These are phyloP conservation scores for Hemileccinum rubropunctum DNA, from an alignment of 768 basidiomycete genomes.

Conservation along the genomic window DNA sequence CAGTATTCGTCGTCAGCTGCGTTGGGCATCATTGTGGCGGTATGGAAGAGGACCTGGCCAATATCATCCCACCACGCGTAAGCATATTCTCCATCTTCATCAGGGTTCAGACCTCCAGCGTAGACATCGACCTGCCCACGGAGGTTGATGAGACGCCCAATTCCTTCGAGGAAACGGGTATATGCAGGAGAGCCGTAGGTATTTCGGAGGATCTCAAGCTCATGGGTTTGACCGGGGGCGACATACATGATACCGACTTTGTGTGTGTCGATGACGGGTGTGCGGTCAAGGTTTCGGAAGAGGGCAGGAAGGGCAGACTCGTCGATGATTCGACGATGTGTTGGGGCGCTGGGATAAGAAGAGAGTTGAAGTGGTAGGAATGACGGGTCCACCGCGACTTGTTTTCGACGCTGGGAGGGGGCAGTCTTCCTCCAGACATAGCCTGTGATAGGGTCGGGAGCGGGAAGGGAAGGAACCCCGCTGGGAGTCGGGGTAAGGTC, in stretches of 20 bases:
- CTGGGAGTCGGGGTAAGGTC: constrained; percentile 6
- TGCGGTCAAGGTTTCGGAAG: constrained; percentile 69
- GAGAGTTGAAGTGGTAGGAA: constrained; percentile 87
- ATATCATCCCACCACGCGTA: constrained; percentile 99
- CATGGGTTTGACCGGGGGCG: constrained; percentile 83
- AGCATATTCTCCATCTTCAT: constrained; percentile 93
- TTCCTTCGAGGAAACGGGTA: constrained; percentile 85
- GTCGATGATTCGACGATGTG: constrained; percentile 48
- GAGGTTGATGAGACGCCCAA: constrained; percentile 85
- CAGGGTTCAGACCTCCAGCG: constrained; percentile 86
- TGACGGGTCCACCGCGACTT: constrained; percentile 80
- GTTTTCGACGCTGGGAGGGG: constrained; percentile 86
- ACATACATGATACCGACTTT: constrained; percentile 97
- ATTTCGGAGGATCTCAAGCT: constrained; percentile 85
- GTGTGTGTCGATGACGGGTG: constrained; percentile 95
- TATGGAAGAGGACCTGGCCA: constrained; percentile 91
- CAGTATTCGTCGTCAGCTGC: constrained; percentile 61
- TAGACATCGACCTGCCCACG: constrained; percentile 91
- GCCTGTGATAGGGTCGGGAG: constrained; percentile 74
- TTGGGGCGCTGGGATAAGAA: constrained; percentile 51
- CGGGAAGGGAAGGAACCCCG: constrained; percentile 26
- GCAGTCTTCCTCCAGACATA: constrained; percentile 87
- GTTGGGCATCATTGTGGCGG: constrained; percentile 96
- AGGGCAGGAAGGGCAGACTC: constrained; percentile 54
- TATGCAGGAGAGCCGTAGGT: constrained; percentile 93